phyloP scores from a whole-genome alignment of 1,284 basidiomycete species.

The Anthracocystis setariae region DNA sequence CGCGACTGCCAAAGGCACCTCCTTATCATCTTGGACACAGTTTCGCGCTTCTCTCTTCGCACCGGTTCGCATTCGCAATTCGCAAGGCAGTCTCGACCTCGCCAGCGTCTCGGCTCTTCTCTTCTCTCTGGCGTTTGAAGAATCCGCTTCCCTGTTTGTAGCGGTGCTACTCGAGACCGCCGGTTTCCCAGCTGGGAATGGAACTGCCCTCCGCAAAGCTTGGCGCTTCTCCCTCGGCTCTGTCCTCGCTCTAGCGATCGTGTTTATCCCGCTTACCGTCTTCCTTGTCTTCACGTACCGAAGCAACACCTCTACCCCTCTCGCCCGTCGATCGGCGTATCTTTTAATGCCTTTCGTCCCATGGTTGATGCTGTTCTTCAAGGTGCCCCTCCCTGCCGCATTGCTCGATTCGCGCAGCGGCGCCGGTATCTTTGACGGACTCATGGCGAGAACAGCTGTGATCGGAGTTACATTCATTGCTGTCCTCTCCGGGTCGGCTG shows the following conservation, averaged over 20 bases:
- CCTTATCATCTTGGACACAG: conserved; percentile 20
- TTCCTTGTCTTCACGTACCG: conserved; percentile 57
- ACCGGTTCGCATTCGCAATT: conserved; percentile 24
- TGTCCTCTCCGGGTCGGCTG: conserved; percentile 68
- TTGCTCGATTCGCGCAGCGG: conserved; percentile 19
- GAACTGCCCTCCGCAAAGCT: conserved; percentile 21
- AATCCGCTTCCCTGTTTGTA: conserved; percentile 54
- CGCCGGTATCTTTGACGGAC: conserved; percentile 38
- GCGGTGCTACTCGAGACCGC: conserved; percentile 60
- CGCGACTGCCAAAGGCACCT: conserved; percentile 19
- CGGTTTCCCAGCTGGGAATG: conserved; percentile 31
- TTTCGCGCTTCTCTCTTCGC: conserved; percentile 22
- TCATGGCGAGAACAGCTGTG: conserved; percentile 67
- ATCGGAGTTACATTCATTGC: conserved; percentile 69
- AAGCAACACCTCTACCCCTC: conserved; percentile 29
- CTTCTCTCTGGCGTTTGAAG: conserved; percentile 60
- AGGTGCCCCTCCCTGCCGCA: conserved; percentile 60
- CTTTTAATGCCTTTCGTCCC: conserved; percentile 49
- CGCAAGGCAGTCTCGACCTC: conserved; percentile 29
- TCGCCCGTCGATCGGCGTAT: conserved; percentile 33
- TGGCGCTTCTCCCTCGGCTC: conserved; percentile 47
- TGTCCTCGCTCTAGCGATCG: conserved; percentile 27
- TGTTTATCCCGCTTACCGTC: conserved; percentile 50
- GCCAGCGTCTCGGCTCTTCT: conserved; percentile 48
- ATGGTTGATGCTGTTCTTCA: conserved; percentile 61